Evolutionary conservation across 179 eudicot species (phyloP), one percentile per base, ranked within the genome.

Genomic region (Actinidia polygama): DNA sequence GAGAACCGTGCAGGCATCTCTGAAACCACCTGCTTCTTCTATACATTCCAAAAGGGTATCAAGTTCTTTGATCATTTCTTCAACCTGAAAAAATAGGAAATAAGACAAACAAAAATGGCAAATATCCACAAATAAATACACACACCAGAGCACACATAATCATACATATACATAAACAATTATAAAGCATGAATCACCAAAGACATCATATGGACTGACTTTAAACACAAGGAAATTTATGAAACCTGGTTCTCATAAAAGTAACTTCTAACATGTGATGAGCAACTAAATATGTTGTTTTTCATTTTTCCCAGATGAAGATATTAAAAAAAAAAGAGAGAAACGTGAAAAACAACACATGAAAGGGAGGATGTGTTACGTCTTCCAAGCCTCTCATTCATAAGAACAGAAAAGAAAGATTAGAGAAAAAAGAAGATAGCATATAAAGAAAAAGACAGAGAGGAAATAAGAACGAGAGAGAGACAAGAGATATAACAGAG

Each of bases 1-100:
- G 75, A 81, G 87, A 84, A 84, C 81, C 73, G 89, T 88, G 87
- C 94, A 93, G 61, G 87, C 83, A 86, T 95, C 94, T 55, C 40
- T 82, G 82, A 91, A 92, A 70, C 97, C 96, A 87, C 95, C 98
- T 57, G 64, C 79, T 83, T 88, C 91, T 89, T 93, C 95, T 82
- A 95, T 92, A 85, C 84, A 79, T 85, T 90, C 87, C 63, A 93
- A 84, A 84, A 96, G 95, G 73, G 69, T 54, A 71, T 95, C 98
- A 87, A 96, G 79, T 86, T 92, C 94, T 61, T 85, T 88, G 49
- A 91, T 89, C 98, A 96, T 92, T 73, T 92, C 93, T 82, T 93
- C 93, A 80, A 96, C 94, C 99, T 96, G 88, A 69, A 80, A 82
- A 80, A 76, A 46, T 71, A 58, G n/a, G 77, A 55, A 78, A 69